Conservation (phyloP, 2,329 filamentous ascomycete species). For the Calonectria hawksworthii region DNA sequence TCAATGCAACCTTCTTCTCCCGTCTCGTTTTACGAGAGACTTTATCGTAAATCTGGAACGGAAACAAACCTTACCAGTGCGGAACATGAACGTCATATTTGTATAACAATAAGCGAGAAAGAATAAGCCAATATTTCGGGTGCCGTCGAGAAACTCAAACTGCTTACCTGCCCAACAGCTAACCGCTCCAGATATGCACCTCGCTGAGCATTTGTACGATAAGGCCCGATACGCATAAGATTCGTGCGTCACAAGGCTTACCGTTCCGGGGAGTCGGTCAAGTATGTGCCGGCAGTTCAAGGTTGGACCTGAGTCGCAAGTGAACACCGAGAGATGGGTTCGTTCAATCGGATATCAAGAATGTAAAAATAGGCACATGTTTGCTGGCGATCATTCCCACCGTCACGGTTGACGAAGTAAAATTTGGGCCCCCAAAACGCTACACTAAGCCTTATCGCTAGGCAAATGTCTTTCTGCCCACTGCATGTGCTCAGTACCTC, state of each 20-base stretch:
- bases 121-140: not conserved
- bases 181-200: not conserved
- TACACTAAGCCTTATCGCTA: slow-evolving; percentile 1
- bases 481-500: not conserved
- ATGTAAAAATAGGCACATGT: not conserved
- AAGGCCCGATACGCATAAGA: not conserved
- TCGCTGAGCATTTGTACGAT: not conserved
- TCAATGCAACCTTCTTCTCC: not conserved
- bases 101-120: not conserved
- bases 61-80: not conserved
- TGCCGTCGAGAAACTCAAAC: not conserved
- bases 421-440: not conserved
- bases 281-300: too few species aligned
- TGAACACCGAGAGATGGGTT: not conserved
- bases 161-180: not conserved
- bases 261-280: not conserved
- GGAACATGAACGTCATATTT: not conserved
- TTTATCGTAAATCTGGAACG: not conserved
- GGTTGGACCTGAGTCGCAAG: not conserved
- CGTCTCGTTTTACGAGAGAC: not conserved
- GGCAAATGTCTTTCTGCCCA: not conserved
- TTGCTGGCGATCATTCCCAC: not conserved
- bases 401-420: not conserved
- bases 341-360: not conserved
- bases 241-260: not conserved